Percentiles rank a stretch among this genome's conserved stretches.
These are phyloP conservation scores for Globisporangium alternatum DNA, from an alignment of 352 stramenopile species.

Conservation along the genomic window DNA sequence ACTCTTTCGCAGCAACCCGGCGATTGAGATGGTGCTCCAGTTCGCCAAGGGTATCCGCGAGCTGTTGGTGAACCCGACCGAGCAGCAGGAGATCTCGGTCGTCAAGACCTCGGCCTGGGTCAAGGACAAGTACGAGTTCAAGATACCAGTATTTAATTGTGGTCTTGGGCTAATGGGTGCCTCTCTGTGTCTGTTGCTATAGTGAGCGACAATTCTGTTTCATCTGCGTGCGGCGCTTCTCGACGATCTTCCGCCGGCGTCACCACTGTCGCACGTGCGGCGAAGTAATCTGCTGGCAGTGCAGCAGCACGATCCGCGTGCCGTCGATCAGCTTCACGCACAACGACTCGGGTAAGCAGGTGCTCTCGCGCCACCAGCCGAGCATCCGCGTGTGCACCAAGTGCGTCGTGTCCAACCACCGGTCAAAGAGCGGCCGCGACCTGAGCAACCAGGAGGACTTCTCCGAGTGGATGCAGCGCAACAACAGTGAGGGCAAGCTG, in stretches of 20 bases:
- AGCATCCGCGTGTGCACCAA: conserved; percentile 85
- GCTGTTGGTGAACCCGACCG: conserved; percentile 71
- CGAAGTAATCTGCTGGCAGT: conserved; percentile 88
- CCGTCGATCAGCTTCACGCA: conserved; percentile 84
- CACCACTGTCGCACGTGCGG: conserved; percentile 87
- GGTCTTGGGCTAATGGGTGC: background rate
- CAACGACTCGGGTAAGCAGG: conserved; percentile 76
- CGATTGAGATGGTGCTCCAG: conserved; percentile 80
- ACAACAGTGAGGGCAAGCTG: conserved; percentile 24
- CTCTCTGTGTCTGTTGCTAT: conserved; percentile 17
- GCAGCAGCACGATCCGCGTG: conserved; percentile 80
- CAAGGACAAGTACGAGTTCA: conserved; percentile 66
- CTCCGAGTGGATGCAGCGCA: conserved; percentile 76
- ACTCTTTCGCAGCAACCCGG: conserved; percentile 80
- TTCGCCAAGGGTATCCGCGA: conserved; percentile 77
- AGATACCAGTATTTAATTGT: background rate
- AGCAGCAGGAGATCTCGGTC: conserved; percentile 78
- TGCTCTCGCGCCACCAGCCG: conserved; percentile 72
- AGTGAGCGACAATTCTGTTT: conserved; percentile 79
- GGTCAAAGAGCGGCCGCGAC: conserved; percentile 65
- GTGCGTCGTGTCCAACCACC: conserved; percentile 78
- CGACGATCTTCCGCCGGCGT: conserved; percentile 77
- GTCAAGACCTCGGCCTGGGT: conserved; percentile 82
- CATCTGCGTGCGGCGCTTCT: conserved; percentile 81
- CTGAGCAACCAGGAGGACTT: conserved; percentile 81